A percentile compares a stretch with the other conserved stretches of the same genome.
These are phyloP conservation scores for Penicillium psychrosexuale DNA, from an alignment of 2,329 filamentous ascomycete genomes.

Conservation along the genomic window DNA sequence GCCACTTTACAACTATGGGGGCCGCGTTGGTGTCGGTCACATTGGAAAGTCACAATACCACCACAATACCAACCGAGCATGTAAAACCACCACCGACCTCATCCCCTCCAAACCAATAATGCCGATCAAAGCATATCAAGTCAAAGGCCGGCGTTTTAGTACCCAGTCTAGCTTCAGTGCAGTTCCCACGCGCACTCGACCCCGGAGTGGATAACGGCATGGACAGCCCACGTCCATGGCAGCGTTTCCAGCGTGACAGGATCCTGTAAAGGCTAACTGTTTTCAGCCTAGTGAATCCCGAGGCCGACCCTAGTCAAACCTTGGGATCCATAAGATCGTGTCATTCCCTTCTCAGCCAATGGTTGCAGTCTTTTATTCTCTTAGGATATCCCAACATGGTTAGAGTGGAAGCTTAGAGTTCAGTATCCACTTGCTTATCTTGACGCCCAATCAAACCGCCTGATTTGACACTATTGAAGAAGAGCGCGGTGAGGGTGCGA, in stretches of 20 bases:
- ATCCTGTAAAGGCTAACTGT: conserved; percentile 12
- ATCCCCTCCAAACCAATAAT: conserved; percentile 1
- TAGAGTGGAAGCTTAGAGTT: conserved; percentile 12
- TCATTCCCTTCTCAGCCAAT: conserved; percentile 14
- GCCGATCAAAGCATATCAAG: neutral
- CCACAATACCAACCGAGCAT: conserved; percentile 6
- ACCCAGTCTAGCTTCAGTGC: conserved; percentile 4
- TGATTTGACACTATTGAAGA: neutral
- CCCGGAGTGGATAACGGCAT: conserved; percentile 12
- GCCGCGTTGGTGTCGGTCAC: conserved; percentile 6
- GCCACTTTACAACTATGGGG: conserved; percentile 9
- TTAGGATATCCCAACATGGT: conserved; percentile 12
- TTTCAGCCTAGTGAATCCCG: conserved; percentile 12
- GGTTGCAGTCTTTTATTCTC: neutral
- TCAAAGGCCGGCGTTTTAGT: neutral
- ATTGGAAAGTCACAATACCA: conserved; percentile 6
- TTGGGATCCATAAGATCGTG: conserved; percentile 20
- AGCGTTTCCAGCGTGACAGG: conserved; percentile 11
- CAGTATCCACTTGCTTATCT: conserved; percentile 28
- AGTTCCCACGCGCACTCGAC: conserved; percentile 16
- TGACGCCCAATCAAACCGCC: conserved; percentile 13
- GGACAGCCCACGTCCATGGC: neutral
- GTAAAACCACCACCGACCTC: conserved; percentile 9
- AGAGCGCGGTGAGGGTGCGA: neutral
- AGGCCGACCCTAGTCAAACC: conserved; percentile 13